phyloP scores from a whole-genome alignment of 768 basidiomycete species.

The Lactarius vividus region DNA sequence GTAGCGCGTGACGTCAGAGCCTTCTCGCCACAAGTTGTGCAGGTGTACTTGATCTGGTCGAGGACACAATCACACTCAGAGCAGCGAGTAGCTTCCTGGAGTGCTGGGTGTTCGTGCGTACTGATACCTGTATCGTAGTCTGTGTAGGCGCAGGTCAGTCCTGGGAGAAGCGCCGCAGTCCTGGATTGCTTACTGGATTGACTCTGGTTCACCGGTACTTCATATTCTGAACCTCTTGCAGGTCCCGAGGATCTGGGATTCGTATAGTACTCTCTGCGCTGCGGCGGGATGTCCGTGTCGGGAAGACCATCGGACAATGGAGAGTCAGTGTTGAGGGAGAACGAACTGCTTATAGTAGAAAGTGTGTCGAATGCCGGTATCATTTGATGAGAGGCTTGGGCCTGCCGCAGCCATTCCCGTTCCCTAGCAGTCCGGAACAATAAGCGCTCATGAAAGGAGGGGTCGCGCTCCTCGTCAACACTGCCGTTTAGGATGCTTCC shows the following conservation, averaged over 20 bases:
- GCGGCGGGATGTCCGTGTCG: background rate
- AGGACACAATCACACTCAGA: slow-evolving; percentile 74
- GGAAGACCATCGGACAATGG: slow-evolving; percentile 13
- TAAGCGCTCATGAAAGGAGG: background rate
- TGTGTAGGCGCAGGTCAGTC: background rate
- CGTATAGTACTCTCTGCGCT: slow-evolving; percentile 13
- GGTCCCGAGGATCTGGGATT: slow-evolving; percentile 3
- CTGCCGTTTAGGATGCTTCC: background rate
- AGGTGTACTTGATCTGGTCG: slow-evolving; percentile 84
- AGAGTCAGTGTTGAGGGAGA: slow-evolving; percentile 22
- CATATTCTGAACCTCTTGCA: slow-evolving; percentile 15
- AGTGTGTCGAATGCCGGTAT: background rate
- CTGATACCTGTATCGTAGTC: slow-evolving; percentile 35
- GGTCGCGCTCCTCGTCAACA: background rate
- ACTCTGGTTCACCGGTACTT: background rate
- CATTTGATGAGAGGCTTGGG: background rate
- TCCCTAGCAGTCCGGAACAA: background rate
- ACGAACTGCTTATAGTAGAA: slow-evolving; percentile 14
- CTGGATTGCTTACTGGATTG: slow-evolving; percentile 6
- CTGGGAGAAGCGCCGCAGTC: background rate
- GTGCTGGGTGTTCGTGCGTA: slow-evolving; percentile 47
- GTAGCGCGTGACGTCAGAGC: slow-evolving; percentile 36
- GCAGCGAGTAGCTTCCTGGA: slow-evolving; percentile 70
- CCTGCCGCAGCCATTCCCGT: slow-evolving; percentile 13
- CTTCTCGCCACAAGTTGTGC: slow-evolving; percentile 83